Evolutionary conservation across 306 rosid genomes (phyloP).

Genomic region (Malus orientalis): DNA sequence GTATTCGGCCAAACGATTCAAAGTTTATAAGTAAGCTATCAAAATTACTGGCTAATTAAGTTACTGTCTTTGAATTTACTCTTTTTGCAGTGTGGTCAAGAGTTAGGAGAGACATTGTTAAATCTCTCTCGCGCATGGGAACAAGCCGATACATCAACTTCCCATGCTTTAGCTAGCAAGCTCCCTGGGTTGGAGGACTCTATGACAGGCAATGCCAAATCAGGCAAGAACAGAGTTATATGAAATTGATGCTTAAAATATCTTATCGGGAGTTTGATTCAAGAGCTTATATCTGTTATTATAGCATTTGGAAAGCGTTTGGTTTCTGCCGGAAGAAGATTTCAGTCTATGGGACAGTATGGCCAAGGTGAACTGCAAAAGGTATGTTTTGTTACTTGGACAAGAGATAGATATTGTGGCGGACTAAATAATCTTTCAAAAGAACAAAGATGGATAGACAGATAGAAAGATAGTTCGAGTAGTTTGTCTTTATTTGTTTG

Average conservation of each 20-base stretch:
- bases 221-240: conserved; percentile 47
- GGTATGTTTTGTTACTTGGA: conserved; percentile 35
- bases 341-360: conserved; percentile 91
- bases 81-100: conserved; percentile 71
- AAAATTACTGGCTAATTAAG: neutral
- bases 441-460: too few species aligned
- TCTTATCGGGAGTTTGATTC: conserved; percentile 11
- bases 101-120: conserved; percentile 69
- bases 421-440: neutral
- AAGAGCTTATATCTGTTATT: conserved; percentile 18
- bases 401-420: neutral
- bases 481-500: too few species aligned
- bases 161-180: conserved; percentile 48
- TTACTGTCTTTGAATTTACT: conserved; percentile 3
- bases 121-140: conserved; percentile 92
- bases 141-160: conserved; percentile 68
- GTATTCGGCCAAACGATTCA: neutral
- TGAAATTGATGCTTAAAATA: conserved; percentile 10
- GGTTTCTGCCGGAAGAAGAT: conserved; percentile 75
- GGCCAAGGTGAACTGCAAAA: conserved; percentile 86
- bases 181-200: conserved; percentile 54
- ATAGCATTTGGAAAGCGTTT: conserved; percentile 82
- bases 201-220: conserved; percentile 53
- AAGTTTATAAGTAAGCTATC: neutral
- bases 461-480: too few species aligned